Base-by-base conservation (phyloP, 192 early-diverging fungal genomes). In the Backusella mclennaniae region DNA sequence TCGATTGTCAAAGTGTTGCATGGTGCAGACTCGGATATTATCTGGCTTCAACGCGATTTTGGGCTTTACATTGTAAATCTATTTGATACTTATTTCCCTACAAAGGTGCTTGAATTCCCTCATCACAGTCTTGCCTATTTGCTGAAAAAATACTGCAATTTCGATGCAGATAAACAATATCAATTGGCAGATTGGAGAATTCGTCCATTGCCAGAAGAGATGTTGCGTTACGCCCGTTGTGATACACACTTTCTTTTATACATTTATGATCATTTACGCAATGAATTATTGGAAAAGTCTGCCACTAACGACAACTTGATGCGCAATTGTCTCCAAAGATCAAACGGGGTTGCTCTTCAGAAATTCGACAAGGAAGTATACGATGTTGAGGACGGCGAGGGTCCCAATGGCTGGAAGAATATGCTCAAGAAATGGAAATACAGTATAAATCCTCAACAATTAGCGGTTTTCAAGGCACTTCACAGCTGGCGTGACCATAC, bases 111-210 rank as follows among this genome's bases (percentile, higher is more conserved):
- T n/a, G 92, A 93, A 68, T 88, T 96, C 82, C 83, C 85, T 41
- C 81, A 87, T 56, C 95, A 98, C 76, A 90, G 92, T 38, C 85
- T 97, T 41, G 96, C 95, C 0, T 93, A 91, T 78, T 76, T 99
- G 49, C 82, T 99, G 36, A 86, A 92, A 46, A 76, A 83, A 21
- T 97, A 95, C 79, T 95, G 95, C 80, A 76, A 88, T 23, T 89
- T 93, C 29, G 87, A 90, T 56, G 91, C 96, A 0, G 95, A 99
- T 83, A 99, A 99, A 77, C 86, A 89, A 78, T 98, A 95, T 83
- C 98, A 99, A 85, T 80, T 95, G 67, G 97, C 96, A 21, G 98
- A 99, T 83, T 99, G 98, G 98, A 85, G 98, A 76, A 93, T 98
- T 72, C 86, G 94, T n/a, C 98, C 98, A 6, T 70, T 99, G 17